Conservation (phyloP, 2,329 filamentous ascomycete species). For the Colletotrichum acutatum region DNA sequence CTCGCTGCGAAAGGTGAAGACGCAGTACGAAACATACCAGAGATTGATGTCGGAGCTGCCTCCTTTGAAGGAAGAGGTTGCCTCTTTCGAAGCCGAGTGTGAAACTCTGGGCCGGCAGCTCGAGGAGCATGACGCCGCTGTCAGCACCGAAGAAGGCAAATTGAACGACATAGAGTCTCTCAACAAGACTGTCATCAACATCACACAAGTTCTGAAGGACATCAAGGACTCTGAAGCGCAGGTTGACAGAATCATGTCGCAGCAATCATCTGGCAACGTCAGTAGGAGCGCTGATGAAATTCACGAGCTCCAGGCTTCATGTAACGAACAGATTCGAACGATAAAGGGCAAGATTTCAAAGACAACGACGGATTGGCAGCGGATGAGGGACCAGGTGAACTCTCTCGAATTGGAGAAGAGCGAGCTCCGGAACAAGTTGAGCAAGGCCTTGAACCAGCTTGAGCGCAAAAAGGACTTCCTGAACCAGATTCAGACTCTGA, state of each 20-base stretch:
- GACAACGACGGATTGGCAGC: constrained; percentile 76
- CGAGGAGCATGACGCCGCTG: constrained; percentile 74
- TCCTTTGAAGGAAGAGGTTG: constrained; percentile 71
- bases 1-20: constrained; percentile 69
- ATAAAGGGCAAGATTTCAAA: constrained; percentile 74
- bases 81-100: constrained; percentile 70
- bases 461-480: constrained; percentile 82
- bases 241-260: constrained; percentile 78
- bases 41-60: constrained; percentile 80
- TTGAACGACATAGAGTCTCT: constrained; percentile 81
- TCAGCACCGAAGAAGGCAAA: constrained; percentile 72
- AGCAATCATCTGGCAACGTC: constrained; percentile 75
- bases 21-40: constrained; percentile 79
- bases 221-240: constrained; percentile 78
- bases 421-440: constrained; percentile 79
- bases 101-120: constrained; percentile 69
- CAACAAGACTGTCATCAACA: constrained; percentile 79
- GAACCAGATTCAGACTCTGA: constrained; percentile 78
- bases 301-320: constrained; percentile 76
- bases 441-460: constrained; percentile 76
- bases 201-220: constrained; percentile 78
- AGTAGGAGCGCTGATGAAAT: constrained; percentile 85
- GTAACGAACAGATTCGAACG: constrained; percentile 74
- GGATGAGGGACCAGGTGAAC: constrained; percentile 74
- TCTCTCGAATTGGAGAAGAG: constrained; percentile 81